Conservation (phyloP, 2,329 filamentous ascomycete species). For the Diaporthe australafricana region DNA sequence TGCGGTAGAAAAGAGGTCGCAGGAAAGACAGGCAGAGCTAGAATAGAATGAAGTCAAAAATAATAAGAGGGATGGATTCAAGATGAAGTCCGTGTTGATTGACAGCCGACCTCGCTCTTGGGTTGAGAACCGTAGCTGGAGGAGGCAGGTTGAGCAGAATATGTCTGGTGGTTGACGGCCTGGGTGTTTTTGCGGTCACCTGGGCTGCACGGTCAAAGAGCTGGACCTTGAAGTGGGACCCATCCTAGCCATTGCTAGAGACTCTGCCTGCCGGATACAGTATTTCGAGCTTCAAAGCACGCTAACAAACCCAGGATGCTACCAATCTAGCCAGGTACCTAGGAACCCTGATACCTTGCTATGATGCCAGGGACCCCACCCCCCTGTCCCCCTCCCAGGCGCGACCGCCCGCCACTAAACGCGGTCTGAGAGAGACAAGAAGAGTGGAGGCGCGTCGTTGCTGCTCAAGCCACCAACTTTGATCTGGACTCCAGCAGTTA, state of each 20-base stretch:
- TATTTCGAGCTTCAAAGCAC: not conserved
- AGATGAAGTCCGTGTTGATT: not conserved
- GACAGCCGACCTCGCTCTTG: not conserved
- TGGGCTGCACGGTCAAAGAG: conserved; percentile 4
- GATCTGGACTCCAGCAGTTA: not conserved
- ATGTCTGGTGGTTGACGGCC: not conserved
- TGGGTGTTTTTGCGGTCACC: conserved; percentile 15
- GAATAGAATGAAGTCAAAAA: conserved; percentile 6
- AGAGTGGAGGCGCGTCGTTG: conserved; percentile 27
- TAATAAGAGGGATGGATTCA: not conserved
- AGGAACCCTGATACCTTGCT: not conserved
- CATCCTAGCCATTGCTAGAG: too few species aligned
- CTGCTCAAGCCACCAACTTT: conserved; percentile 29
- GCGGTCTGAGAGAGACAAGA: conserved; percentile 18
- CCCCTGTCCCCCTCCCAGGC: conserved; percentile 8
- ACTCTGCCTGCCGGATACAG: conserved; percentile 13
- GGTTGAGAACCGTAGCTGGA: not conserved
- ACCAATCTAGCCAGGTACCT: not conserved
- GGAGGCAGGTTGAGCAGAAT: not conserved
- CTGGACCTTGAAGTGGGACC: conserved; percentile 2
- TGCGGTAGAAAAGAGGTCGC: not conserved
- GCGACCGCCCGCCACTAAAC: conserved; percentile 23
- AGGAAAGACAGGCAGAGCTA: not conserved
- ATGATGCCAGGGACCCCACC: not conserved
- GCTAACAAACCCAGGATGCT: not conserved